Conservation (phyloP, 768 basidiomycete species). For the Serendipita sp. region DNA sequence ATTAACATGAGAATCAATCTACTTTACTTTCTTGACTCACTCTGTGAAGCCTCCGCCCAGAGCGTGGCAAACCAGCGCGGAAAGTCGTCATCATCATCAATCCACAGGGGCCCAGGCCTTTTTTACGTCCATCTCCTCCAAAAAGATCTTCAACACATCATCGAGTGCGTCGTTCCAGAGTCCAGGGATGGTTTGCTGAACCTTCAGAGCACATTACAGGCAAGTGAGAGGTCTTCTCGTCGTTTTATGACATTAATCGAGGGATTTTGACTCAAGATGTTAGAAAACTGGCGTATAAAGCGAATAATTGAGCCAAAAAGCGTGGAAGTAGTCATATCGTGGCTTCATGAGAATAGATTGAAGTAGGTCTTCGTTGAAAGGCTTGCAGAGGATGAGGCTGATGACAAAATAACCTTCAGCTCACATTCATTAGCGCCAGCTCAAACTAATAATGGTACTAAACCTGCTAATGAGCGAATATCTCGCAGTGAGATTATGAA, state of each 20-base stretch:
- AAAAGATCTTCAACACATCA: constrained; percentile 61
- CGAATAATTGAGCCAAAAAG: constrained; percentile 65
- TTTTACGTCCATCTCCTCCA: constrained; percentile 66
- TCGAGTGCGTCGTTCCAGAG: constrained; percentile 74
- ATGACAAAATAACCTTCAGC: neutral
- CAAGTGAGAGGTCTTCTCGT: constrained; percentile 17
- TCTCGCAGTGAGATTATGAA: constrained; percentile 58
- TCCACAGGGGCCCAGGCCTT: constrained; percentile 19
- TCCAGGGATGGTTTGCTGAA: constrained; percentile 81
- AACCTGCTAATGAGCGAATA: constrained; percentile 20
- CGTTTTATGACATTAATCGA: neutral
- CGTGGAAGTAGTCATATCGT: constrained; percentile 50
- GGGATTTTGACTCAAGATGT: constrained; percentile 34
- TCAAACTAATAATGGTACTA: constrained; percentile 7
- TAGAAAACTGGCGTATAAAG: constrained; percentile 83
- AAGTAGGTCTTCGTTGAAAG: constrained; percentile 5
- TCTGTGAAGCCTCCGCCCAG: constrained; percentile 67
- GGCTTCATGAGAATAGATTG: constrained; percentile 33
- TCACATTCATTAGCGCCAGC: no score
- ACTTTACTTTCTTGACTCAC: constrained; percentile 74
- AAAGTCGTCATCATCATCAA: constrained; percentile 25
- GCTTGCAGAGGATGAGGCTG: neutral
- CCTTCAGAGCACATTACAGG: constrained; percentile 75
- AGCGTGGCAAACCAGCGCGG: constrained; percentile 22
- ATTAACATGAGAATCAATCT: constrained; percentile 90